Evolutionary conservation across 2,329 filamentous ascomycete species (phyloP), one percentile per base, ranked within the genome.

Genomic region (Chalaropsis ovoidea): DNA sequence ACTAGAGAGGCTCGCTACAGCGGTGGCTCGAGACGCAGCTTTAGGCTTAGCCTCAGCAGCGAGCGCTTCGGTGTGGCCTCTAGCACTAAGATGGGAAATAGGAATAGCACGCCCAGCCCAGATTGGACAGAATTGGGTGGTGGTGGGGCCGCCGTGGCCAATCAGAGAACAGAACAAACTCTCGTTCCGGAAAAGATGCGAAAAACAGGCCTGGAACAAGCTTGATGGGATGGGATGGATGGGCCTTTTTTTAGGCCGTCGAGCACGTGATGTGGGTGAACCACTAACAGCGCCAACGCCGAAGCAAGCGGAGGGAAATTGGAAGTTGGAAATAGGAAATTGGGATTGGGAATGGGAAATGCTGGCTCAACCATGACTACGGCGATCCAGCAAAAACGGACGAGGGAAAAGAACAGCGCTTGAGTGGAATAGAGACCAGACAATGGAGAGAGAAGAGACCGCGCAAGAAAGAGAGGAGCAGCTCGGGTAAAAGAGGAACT

Each of bases 111-210:
- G n/a, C n/a, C n/a, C n/a, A n/a, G 41, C 41, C 61, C 10, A 17
- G 19, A 45, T 49, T 62, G 11, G 41, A 39, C 45, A 49, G 43
- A 62, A 31, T 11, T 62, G 61, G 24, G 22, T 19, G 24, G 8
- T 31, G 61, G 61, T 47, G 61, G 61, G 61, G 61, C 61, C 45
- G 15, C 31, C 13, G 72, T 69, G 71, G 74, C 72, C 73, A 72
- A 75, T 70, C 75, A 74, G 72, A 75, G 76, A 75, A 69, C 68
- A 70, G 69, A 68, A 69, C 68, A 39, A 10, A 69, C 62, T 66
- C 69, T 75, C 74, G 47, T 52, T 52, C 47, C 15, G 22, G 47
- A 6, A 52, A 52, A 52, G 47, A 52, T 27, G 24, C 22, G 24
- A 35, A 56, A 35, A 58, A 39, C n/a, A 3, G 31, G 31, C 31